Base-by-base conservation (phyloP, 2,329 filamentous ascomycete species). In the Acephala macrosclerotiorum region DNA sequence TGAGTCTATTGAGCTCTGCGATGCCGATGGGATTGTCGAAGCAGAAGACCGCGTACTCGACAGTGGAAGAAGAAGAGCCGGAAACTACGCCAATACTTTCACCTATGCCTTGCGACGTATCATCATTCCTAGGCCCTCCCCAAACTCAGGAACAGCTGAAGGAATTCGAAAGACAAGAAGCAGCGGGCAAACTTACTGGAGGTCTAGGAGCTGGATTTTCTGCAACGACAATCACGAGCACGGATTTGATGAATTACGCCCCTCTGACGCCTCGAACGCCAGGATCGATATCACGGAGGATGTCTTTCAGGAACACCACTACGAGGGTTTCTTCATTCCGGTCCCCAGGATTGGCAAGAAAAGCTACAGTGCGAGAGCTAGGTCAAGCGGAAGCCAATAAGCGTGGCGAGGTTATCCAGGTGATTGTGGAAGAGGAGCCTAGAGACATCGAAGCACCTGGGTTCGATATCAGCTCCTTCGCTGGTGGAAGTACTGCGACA, bases 361-460 rank as follows among this genome's bases (percentile, higher is more conserved):
- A 72, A 11, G 76, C 81, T 58, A 84, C 81, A 0, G 77, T 88
- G 61, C 82, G 79, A 63, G 79, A 81, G 22, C 77, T 85, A 20
- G 86, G 82, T 0, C 87, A 89, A 74, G 81, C 78, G 12, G 85
- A 88, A 72, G 87, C 87, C 0, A 87, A 89, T 71, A 83, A 83
- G 64, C 79, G 83, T n/a, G 86, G 86, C 18, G 80, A 87, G 69
- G 82, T 88, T 1, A 85, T 89, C 65, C 82, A 88, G 72, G 84
- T 89, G 2, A 82, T 89, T 55, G 77, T 87, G 29, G 82, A 84
- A 26, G 79, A 81, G 36, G 64, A 63, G 8, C 33, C 55, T 25
- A 18, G 14, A 26, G 33, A 57, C 2, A 11, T 40, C 8, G 14
- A 58, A 51, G 58, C 63, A 33, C 49, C 68, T 1, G 61, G 68